A percentile compares a stretch with the other conserved stretches of the same genome.
Conservation (phyloP, 768 basidiomycete genomes). For the Leccinellum rugosiceps region DNA sequence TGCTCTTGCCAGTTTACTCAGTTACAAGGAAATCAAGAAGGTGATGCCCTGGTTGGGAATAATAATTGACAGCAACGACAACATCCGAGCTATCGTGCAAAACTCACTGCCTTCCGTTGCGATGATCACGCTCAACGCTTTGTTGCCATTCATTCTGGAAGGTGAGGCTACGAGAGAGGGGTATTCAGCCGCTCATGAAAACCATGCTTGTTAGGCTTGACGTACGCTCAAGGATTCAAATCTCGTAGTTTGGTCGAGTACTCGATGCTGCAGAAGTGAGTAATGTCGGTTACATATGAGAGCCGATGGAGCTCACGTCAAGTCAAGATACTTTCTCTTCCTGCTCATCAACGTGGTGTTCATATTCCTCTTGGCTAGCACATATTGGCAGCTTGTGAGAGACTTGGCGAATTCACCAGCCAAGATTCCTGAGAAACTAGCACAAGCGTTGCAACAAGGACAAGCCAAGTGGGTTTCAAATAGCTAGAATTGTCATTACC, state of each 20-base stretch:
- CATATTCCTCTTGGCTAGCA: slow-evolving; percentile 88
- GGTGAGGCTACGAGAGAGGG: slow-evolving; percentile 40
- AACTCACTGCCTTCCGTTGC: slow-evolving; percentile 91
- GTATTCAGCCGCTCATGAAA: neutral
- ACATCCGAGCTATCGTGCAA: slow-evolving; percentile 84
- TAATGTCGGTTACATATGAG: neutral
- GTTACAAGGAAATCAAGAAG: slow-evolving; percentile 92
- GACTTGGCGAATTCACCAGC: slow-evolving; percentile 93
- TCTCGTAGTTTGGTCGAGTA: slow-evolving; percentile 94
- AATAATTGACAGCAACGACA: slow-evolving; percentile 80
- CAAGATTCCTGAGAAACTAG: slow-evolving; percentile 92
- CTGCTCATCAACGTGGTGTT: slow-evolving; percentile 90
- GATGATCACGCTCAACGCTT: slow-evolving; percentile 85
- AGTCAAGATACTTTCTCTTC: slow-evolving; percentile 84
- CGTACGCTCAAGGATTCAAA: slow-evolving; percentile 86
- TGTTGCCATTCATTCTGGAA: slow-evolving; percentile 86
- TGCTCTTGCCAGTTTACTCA: slow-evolving; percentile 80
- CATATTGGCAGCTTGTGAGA: slow-evolving; percentile 86
- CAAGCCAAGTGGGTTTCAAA: slow-evolving; percentile 52
- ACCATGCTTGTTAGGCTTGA: slow-evolving; percentile 47
- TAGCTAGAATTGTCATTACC: slow-evolving; percentile 6
- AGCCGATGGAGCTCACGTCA: slow-evolving; percentile 6
- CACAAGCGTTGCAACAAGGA: slow-evolving; percentile 75
- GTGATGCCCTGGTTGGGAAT: slow-evolving; percentile 81
- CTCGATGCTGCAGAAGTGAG: slow-evolving; percentile 86